Conservation (phyloP, 164 flowering plant genomes). For the Macadamia tetraphylla region DNA sequence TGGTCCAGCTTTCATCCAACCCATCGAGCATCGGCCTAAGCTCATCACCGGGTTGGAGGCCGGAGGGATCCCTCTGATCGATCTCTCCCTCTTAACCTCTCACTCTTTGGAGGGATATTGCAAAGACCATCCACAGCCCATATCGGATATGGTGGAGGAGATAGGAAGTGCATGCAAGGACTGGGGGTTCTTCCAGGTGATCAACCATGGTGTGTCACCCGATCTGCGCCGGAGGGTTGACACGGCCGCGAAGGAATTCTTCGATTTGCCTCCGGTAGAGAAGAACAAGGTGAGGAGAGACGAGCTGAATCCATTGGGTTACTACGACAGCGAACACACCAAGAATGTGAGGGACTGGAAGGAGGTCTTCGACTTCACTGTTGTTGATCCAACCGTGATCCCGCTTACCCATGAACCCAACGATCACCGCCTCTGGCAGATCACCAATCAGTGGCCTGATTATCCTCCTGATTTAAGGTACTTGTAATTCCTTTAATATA, state of each 20-base stretch:
- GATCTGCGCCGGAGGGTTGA: slow-evolving; percentile 22
- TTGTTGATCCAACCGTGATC: slow-evolving; percentile 24
- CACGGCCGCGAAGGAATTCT: slow-evolving; percentile 34
- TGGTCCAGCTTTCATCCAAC: slow-evolving; percentile 44
- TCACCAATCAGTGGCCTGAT: no score
- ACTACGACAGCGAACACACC: no score
- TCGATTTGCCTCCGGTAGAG: slow-evolving; percentile 39
- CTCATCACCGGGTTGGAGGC: slow-evolving; percentile 28
- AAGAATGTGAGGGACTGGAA: no score
- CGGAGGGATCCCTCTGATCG: slow-evolving; percentile 17
- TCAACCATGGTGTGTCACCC: slow-evolving; percentile 54
- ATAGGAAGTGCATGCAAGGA: slow-evolving; percentile 42
- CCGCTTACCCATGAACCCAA: slow-evolving; percentile 35
- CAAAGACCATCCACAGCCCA: background rate
- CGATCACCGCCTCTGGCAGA: slow-evolving; percentile 13
- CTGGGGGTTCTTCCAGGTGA: slow-evolving; percentile 80
- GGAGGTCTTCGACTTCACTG: slow-evolving; percentile 38
- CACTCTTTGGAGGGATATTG: background rate
- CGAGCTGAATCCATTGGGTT: no score
- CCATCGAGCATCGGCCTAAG: slow-evolving; percentile 41
- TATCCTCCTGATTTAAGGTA: no score
- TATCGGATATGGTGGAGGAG: slow-evolving; percentile 17
- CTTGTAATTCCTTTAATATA: no score
- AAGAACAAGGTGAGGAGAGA: slow-evolving; percentile 49
- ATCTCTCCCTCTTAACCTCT: slow-evolving; percentile 26